These are phyloP conservation scores for Candida ascalaphidarum DNA, from an alignment of 805 yeast species.

Conservation along the genomic window DNA sequence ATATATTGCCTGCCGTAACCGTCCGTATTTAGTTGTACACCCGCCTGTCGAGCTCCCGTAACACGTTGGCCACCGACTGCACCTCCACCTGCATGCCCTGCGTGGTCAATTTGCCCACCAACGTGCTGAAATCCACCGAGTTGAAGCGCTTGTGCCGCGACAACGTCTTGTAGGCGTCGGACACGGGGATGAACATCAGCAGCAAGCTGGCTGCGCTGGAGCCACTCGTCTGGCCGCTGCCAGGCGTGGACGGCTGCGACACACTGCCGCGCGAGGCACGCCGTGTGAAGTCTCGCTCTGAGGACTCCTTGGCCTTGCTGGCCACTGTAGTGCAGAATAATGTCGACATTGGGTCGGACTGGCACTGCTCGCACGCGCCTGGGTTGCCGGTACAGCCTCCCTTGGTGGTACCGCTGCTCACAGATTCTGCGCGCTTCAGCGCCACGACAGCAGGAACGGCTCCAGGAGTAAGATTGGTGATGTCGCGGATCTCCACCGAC, in stretches of 20 bases:
- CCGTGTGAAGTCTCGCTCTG: not conserved
- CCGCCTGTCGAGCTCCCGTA: constrained; percentile 72
- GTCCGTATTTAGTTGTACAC: constrained; percentile 42
- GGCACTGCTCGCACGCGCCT: constrained; percentile 80
- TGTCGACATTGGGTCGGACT: constrained; percentile 79
- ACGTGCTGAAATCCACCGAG: constrained; percentile 61
- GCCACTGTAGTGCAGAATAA: constrained; percentile 85
- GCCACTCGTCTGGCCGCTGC: constrained; percentile 16
- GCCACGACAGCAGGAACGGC: constrained; percentile 24
- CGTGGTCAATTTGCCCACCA: constrained; percentile 70
- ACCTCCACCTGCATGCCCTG: constrained; percentile 88
- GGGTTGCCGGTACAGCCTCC: constrained; percentile 78
- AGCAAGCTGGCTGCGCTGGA: no score
- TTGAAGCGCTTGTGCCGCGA: constrained; percentile 74
- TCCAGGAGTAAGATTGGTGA: constrained; percentile 30
- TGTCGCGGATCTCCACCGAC: constrained; percentile 41
- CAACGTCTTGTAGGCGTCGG: constrained; percentile 83
- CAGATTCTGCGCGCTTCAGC: constrained; percentile 1
- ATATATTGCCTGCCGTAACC: no score
- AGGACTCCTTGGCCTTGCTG: constrained; percentile 26
- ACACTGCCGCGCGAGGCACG: not conserved
- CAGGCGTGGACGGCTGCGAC: constrained; percentile 9
- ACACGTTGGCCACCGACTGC: constrained; percentile 78
- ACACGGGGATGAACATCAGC: constrained; percentile 79
- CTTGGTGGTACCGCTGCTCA: constrained; percentile 1